These are phyloP conservation scores for Verbena officinalis DNA, from an alignment of 257 asterid genomes.

Conservation along the genomic window DNA sequence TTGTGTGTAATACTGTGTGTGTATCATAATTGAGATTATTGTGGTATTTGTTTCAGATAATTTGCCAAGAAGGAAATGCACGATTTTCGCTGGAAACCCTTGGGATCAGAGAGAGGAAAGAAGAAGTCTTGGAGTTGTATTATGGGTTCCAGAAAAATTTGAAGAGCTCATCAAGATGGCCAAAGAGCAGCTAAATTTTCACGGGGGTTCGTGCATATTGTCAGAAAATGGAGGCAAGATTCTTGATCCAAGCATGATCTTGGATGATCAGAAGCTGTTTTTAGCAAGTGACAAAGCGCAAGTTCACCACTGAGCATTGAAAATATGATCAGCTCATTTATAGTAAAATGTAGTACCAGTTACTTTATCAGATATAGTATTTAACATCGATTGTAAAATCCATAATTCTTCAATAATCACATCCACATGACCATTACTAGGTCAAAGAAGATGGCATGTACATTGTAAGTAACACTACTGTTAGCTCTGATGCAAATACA, in stretches of 20 bases:
- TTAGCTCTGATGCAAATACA: constrained; percentile 5
- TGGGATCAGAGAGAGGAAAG: constrained; percentile 34
- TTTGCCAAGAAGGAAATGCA: constrained; percentile 31
- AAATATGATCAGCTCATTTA: background rate
- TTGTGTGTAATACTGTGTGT: too few relatives aligned
- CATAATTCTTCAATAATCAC: background rate
- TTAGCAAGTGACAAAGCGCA: constrained; percentile 26
- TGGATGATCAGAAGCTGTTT: constrained; percentile 38
- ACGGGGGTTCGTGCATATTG: constrained; percentile 26
- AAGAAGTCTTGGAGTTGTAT: constrained; percentile 34
- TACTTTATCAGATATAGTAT: background rate
- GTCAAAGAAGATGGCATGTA: background rate
- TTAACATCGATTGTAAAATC: background rate
- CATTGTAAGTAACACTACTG: background rate
- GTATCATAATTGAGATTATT: too few relatives aligned
- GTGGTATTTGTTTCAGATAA: constrained; percentile 13
- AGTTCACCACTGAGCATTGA: background rate
- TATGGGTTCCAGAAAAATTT: constrained; percentile 46
- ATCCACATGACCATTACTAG: background rate
- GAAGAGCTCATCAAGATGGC: constrained; percentile 46
- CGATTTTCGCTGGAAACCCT: constrained; percentile 35
- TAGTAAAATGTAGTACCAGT: background rate
- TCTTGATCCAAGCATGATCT: constrained; percentile 35
- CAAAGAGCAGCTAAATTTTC: constrained; percentile 28
- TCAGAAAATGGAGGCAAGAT: constrained; percentile 47